Conservation (phyloP, 805 yeast genomes). For the Pichia nanzhaoensis region DNA sequence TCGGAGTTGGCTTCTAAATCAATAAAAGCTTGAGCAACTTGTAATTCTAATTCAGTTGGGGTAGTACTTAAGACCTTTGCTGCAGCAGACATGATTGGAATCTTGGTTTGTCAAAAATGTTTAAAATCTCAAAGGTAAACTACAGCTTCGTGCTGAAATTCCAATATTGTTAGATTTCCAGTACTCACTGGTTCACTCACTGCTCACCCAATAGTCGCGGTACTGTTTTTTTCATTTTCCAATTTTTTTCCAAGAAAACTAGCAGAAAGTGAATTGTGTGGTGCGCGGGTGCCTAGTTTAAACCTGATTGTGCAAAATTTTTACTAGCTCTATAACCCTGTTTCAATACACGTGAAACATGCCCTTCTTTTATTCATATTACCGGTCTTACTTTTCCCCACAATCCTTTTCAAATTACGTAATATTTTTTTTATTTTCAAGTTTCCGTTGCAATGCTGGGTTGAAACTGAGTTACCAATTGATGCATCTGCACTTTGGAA, state of each 20-base stretch:
- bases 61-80: slow-evolving; percentile 90
- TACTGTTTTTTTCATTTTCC: too few species aligned
- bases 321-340: too few species aligned
- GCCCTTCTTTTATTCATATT: too few species aligned
- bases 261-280: background rate
- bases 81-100: slow-evolving; percentile 81
- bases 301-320: too few species aligned
- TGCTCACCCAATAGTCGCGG: slow-evolving; percentile 2
- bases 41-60: slow-evolving; percentile 98
- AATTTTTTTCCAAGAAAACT: background rate
- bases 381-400: too few species aligned
- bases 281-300: slow-evolving; percentile 1
- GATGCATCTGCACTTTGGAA: too few species aligned
- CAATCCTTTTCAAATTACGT: too few species aligned
- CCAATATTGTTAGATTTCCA: background rate
- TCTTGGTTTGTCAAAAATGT: background rate
- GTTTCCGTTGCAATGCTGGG: too few species aligned
- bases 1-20: slow-evolving; percentile 95
- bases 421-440: too few species aligned
- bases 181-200: background rate
- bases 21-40: slow-evolving; percentile 96
- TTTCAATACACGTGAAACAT: too few species aligned
- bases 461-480: too few species aligned
- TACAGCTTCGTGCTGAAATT: too few species aligned
- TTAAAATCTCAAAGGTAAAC: background rate